A percentile compares a stretch with the other conserved stretches of the same genome.
phyloP scores from a whole-genome alignment of 2,329 filamentous ascomycete genomes.

The Stachybotrys echinatus region DNA sequence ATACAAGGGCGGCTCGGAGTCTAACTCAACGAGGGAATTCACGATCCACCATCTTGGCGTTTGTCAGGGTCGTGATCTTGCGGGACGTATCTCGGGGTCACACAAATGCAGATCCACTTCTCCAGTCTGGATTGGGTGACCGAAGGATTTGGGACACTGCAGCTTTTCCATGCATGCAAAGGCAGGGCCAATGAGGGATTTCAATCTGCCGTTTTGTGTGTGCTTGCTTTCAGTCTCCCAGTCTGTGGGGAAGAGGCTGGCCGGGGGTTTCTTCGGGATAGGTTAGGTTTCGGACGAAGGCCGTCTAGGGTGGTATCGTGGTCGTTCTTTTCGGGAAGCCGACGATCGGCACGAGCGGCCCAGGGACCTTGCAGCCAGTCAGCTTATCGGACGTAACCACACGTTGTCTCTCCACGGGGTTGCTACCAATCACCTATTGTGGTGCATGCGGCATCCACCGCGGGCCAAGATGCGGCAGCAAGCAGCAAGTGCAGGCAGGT shows the following conservation, averaged over 20 bases:
- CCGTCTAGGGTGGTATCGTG: neutral
- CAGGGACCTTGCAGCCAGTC: neutral
- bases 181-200: neutral
- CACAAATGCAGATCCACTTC: no score
- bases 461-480: neutral
- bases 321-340: neutral
- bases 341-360: neutral
- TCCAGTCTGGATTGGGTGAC: neutral
- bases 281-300: no score
- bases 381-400: neutral
- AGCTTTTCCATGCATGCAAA: neutral
- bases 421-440: neutral
- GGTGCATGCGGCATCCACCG: neutral
- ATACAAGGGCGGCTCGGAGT: neutral
- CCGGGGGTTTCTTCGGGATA: no score
- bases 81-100: neutral
- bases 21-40: neutral
- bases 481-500: neutral
- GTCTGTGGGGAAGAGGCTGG: no score
- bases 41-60: neutral
- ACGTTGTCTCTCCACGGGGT: neutral
- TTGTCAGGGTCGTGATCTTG: neutral
- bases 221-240: neutral
- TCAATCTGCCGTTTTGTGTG: neutral
- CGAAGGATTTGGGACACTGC: neutral